Conservation (phyloP, 2,329 filamentous ascomycete genomes). For the Cladosporium sphaerospermum region DNA sequence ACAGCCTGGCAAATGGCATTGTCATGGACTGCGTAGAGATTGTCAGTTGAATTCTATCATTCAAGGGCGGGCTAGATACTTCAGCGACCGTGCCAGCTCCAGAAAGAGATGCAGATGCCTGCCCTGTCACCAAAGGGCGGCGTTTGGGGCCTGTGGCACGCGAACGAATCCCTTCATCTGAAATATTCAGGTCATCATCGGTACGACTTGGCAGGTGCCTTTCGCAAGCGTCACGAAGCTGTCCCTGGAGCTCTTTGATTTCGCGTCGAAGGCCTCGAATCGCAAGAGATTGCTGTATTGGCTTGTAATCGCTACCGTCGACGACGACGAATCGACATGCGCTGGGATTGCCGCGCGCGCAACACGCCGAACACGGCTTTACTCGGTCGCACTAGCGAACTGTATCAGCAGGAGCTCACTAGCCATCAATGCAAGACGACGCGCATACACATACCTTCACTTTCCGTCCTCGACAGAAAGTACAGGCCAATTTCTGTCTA, state of each 20-base stretch:
- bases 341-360: constrained; percentile 41
- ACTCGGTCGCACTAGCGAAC: constrained; percentile 40
- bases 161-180: too few relatives aligned
- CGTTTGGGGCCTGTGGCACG: too few relatives aligned
- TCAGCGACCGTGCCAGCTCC: too few relatives aligned
- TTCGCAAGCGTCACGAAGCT: constrained; percentile 29
- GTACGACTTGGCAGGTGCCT: not conserved
- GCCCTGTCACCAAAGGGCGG: too few relatives aligned
- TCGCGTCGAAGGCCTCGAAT: constrained; percentile 41
- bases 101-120: too few relatives aligned
- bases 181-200: not conserved
- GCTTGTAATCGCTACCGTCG: constrained; percentile 41
- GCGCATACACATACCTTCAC: constrained; percentile 35
- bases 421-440: constrained; percentile 5
- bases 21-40: not conserved
- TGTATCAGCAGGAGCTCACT: not conserved
- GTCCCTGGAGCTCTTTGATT: constrained; percentile 39
- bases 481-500: constrained; percentile 42
- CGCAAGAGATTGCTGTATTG: constrained; percentile 43
- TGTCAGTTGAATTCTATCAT: not conserved
- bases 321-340: constrained; percentile 41
- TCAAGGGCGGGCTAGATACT: too few relatives aligned
- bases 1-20: not conserved
- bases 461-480: constrained; percentile 43
- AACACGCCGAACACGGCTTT: constrained; percentile 44